A percentile compares a stretch with the other conserved stretches of the same genome.
phyloP scores from a whole-genome alignment of 108 stramenopile genomes.

The Cylindrotheca fusiformis region DNA sequence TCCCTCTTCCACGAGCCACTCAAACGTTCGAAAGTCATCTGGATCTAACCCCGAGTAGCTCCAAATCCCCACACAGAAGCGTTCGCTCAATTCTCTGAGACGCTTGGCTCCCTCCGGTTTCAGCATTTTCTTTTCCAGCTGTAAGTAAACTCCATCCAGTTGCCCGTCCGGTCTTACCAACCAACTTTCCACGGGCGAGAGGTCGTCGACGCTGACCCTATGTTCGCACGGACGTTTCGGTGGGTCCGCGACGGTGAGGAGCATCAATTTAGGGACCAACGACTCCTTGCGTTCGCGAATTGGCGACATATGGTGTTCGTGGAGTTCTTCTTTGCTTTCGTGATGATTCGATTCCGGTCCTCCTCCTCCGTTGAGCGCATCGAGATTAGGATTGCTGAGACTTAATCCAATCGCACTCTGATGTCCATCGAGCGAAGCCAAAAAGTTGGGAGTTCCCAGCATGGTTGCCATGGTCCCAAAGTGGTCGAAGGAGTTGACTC shows the following conservation, averaged over 20 bases:
- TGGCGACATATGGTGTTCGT: constrained; percentile 3
- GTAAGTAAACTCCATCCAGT: constrained; percentile 74
- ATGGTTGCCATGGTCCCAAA: constrained; percentile 24
- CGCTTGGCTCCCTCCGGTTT: constrained; percentile 41
- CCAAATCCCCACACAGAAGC: constrained; percentile 66
- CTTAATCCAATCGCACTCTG: constrained; percentile 18
- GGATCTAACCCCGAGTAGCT: constrained; percentile 53
- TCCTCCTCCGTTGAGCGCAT: neutral
- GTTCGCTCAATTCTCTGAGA: constrained; percentile 36
- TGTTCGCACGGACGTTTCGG: constrained; percentile 47
- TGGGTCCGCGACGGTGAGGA: constrained; percentile 56
- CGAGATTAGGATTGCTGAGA: constrained; percentile 20
- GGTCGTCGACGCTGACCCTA: constrained; percentile 43
- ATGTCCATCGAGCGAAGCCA: neutral
- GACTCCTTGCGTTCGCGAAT: too few species aligned
- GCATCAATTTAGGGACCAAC: constrained; percentile 44
- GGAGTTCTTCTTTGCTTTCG: neutral
- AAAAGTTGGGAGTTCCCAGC: constrained; percentile 3
- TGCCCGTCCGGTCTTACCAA: constrained; percentile 39
- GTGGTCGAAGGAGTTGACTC: constrained; percentile 31
- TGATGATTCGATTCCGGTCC: neutral
- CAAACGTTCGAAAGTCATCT: constrained; percentile 57
- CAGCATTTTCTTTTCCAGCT: constrained; percentile 65
- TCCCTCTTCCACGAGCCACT: constrained; percentile 46
- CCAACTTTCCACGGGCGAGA: constrained; percentile 54